These are phyloP conservation scores for Citropsis articulata DNA, from an alignment of 345 rosid species.

Conservation along the genomic window DNA sequence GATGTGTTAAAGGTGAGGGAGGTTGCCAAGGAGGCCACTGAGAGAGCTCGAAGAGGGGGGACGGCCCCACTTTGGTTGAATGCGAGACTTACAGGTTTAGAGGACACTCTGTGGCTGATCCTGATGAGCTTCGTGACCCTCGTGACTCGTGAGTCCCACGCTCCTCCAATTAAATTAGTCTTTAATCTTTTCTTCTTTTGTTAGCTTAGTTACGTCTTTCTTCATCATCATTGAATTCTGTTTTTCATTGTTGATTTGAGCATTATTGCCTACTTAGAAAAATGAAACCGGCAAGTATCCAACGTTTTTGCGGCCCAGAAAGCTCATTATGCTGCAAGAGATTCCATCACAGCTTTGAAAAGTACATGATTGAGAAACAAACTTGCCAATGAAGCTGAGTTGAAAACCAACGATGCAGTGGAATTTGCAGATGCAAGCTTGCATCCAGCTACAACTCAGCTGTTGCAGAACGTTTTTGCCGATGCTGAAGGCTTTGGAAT, in stretches of 20 bases:
- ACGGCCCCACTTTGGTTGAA: constrained; percentile 61
- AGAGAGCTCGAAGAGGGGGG: constrained; percentile 63
- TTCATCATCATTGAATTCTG: too few species aligned
- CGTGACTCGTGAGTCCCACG: constrained; percentile 37
- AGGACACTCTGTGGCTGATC: constrained; percentile 74
- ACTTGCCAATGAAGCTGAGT: constrained; percentile 44
- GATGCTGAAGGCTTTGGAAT: constrained; percentile 62
- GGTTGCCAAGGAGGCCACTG: constrained; percentile 52
- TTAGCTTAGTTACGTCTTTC: not conserved
- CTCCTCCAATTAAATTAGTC: not conserved
- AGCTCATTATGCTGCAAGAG: constrained; percentile 50
- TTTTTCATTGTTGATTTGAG: not conserved
- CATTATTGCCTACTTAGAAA: not conserved
- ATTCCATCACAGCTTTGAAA: constrained; percentile 52
- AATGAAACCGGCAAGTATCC: not conserved
- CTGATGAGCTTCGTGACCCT: constrained; percentile 68
- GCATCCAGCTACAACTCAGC: constrained; percentile 48
- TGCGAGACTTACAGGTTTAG: constrained; percentile 56
- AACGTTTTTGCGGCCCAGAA: constrained; percentile 45
- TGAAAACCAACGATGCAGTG: constrained; percentile 50
- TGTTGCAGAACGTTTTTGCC: constrained; percentile 50
- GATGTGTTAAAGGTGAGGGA: constrained; percentile 61
- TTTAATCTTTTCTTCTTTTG: not conserved
- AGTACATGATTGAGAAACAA: constrained; percentile 44
- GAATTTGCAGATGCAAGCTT: constrained; percentile 59